Evolutionary conservation across 345 rosid species (phyloP).

Genomic region (Euphorbia pulcherrima): DNA sequence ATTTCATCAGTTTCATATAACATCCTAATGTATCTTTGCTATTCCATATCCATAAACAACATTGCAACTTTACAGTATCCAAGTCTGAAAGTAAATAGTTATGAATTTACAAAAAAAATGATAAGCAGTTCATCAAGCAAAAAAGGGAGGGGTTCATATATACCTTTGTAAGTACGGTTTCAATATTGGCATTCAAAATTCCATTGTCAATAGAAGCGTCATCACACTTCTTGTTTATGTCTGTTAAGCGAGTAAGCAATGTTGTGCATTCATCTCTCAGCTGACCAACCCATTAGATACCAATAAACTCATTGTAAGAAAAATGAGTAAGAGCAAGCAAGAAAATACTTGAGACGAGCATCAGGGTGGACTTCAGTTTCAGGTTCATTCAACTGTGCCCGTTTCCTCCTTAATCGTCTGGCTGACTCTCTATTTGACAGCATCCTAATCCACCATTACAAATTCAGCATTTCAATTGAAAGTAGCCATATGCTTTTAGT

Average conservation of each 20-base stretch:
- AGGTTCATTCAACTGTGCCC: slow-evolving; percentile 76
- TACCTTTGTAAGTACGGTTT: slow-evolving; percentile 88
- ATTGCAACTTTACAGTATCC: too few species aligned
- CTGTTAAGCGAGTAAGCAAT: slow-evolving; percentile 60
- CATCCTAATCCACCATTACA: slow-evolving; percentile 55
- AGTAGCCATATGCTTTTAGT: neutral
- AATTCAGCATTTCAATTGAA: slow-evolving; percentile 9
- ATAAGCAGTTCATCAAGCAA: neutral
- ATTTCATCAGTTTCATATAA: slow-evolving; percentile 7
- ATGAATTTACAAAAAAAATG: neutral
- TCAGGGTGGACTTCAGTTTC: slow-evolving; percentile 65
- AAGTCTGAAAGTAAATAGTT: neutral
- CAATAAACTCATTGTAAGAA: slow-evolving; percentile 11
- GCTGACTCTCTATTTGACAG: slow-evolving; percentile 98
- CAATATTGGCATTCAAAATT: slow-evolving; percentile 93
- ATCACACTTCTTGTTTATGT: slow-evolving; percentile 69
- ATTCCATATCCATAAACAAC: neutral
- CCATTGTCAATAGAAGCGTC: slow-evolving; percentile 78
- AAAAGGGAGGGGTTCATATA: neutral
- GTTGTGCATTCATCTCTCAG: slow-evolving; percentile 72
- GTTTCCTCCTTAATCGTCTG: slow-evolving; percentile 93
- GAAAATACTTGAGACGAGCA: slow-evolving; percentile 9
- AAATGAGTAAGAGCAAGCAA: slow-evolving; percentile 4
- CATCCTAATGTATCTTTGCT: too few species aligned
- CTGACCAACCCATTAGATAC: slow-evolving; percentile 57